Evolutionary conservation across 805 yeast species (phyloP).

Genomic region (Hanseniaspora valbyensis): DNA sequence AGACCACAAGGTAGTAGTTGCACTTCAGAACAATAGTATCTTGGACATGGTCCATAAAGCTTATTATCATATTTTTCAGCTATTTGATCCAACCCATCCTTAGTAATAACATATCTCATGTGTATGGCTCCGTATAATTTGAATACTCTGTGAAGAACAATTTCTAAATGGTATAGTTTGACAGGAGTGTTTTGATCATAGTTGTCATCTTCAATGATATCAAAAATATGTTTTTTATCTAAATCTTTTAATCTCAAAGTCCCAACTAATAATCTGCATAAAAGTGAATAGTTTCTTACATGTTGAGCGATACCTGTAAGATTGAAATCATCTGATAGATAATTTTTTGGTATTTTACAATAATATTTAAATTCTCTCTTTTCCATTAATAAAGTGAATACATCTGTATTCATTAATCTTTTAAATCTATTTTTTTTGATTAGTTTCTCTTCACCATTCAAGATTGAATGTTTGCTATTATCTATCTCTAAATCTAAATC

Average conservation of each 20-base stretch:
- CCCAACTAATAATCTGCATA: conserved; percentile 75
- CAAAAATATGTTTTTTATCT: conserved; percentile 25
- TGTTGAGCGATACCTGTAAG: conserved; percentile 75
- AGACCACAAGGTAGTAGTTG: conserved; percentile 85
- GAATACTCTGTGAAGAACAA: conserved; percentile 84
- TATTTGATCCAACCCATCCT: conserved; percentile 80
- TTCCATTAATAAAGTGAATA: conserved; percentile 54
- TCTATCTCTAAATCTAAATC: not conserved
- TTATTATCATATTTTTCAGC: conserved; percentile 87
- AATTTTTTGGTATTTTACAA: conserved; percentile 83
- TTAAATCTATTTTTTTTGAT: conserved; percentile 30
- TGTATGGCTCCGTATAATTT: conserved; percentile 87
- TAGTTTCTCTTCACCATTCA: not conserved
- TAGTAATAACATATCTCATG: conserved; percentile 78
- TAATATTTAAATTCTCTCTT: conserved; percentile 43
- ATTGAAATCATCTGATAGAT: conserved; percentile 93
- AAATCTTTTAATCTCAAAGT: conserved; percentile 49
- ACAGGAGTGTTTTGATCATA: not conserved
- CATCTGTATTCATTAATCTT: conserved; percentile 7
- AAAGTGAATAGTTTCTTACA: conserved; percentile 86
- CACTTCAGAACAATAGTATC: conserved; percentile 81
- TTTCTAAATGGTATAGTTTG: conserved; percentile 23
- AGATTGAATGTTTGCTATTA: not conserved
- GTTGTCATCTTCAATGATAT: conserved; percentile 17
- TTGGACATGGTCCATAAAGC: conserved; percentile 85